Conservation (phyloP, 129 eudicot genomes). For the Kitagawia praeruptora region DNA sequence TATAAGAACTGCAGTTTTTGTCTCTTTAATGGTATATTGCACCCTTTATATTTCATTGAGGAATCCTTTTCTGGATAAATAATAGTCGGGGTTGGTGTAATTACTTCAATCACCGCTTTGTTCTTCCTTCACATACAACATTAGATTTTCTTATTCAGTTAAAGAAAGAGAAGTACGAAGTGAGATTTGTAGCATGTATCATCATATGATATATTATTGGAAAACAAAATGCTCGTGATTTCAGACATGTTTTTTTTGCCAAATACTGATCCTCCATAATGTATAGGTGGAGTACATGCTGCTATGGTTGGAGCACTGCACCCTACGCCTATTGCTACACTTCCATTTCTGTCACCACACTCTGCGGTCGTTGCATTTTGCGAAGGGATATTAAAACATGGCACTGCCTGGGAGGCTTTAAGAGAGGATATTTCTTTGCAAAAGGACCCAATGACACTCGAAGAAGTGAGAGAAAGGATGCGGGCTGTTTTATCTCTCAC, state of each 20-base stretch:
- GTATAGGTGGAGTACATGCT: conserved; percentile 93
- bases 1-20: no score
- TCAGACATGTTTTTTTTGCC: neutral
- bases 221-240: neutral
- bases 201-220: neutral
- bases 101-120: neutral
- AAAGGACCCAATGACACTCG: conserved; percentile 51
- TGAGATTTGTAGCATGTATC: neutral
- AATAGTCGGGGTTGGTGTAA: neutral
- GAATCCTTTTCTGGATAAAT: no score
- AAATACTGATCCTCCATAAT: neutral
- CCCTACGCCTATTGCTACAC: conserved; percentile 85
- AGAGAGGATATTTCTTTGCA: conserved; percentile 55
- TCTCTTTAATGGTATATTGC: no score
- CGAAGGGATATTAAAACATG: conserved; percentile 81
- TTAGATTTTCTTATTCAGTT: neutral
- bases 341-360: conserved; percentile 92
- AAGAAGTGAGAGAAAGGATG: conserved; percentile 79
- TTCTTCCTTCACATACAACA: neutral
- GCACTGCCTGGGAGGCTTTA: conserved; percentile 93
- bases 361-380: conserved; percentile 96
- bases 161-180: neutral
- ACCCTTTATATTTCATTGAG: no score
- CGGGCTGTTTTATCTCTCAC: conserved; percentile 81
- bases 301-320: conserved; percentile 97